These are phyloP conservation scores for Gryganskiella cystojenkinii DNA, from an alignment of 192 early-diverging fungal genomes.

Conservation along the genomic window DNA sequence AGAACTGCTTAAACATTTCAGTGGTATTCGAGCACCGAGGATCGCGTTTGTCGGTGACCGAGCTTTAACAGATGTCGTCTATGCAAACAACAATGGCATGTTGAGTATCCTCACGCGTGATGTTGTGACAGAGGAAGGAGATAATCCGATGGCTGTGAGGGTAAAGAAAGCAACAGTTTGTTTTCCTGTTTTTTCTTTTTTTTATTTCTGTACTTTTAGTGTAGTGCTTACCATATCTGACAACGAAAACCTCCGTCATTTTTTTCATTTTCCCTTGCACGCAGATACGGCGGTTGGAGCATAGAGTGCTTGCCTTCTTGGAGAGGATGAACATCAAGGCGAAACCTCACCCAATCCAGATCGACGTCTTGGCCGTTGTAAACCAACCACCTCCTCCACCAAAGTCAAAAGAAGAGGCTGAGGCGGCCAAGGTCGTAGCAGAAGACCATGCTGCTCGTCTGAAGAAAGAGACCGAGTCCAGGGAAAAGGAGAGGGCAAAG, in stretches of 20 bases:
- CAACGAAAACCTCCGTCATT: not conserved
- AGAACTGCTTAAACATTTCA: conserved; percentile 65
- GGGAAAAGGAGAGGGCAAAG: too few relatives aligned
- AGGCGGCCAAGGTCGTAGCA: not conserved
- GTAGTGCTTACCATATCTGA: not conserved
- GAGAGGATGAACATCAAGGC: conserved; percentile 34
- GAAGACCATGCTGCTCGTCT: too few relatives aligned
- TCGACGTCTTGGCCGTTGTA: conserved; percentile 19
- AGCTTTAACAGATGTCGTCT: conserved; percentile 85
- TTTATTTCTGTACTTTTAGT: not conserved
- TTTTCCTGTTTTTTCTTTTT: conserved; percentile 4
- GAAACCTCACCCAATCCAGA: conserved; percentile 12
- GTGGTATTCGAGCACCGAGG: conserved; percentile 41
- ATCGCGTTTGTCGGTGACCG: conserved; percentile 91
- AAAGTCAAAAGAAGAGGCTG: conserved; percentile 19
- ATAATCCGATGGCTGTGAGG: conserved; percentile 76
- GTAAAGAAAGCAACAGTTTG: too few relatives aligned
- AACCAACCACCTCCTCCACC: conserved; percentile 5
- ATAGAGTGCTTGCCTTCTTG: conserved; percentile 23
- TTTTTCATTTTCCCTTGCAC: not conserved
- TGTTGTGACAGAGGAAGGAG: conserved; percentile 78
- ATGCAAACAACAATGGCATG: conserved; percentile 82
- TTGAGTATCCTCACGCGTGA: conserved; percentile 74
- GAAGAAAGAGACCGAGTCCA: too few relatives aligned
- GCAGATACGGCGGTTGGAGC: conserved; percentile 45